Conservation (phyloP, 169 alveolate species). For the Amoebophrya sp. region DNA sequence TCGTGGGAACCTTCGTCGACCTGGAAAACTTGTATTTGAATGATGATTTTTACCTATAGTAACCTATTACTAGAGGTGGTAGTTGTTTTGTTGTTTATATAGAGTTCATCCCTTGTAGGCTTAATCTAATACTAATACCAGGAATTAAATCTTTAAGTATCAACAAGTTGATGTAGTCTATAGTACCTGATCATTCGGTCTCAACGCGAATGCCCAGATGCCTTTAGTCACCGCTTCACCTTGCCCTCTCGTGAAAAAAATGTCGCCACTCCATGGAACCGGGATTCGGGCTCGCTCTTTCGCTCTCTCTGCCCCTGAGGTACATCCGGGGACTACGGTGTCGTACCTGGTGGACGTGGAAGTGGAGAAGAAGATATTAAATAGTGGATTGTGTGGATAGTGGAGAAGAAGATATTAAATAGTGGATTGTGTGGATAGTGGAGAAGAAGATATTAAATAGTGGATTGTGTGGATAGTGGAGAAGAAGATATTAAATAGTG, state of each 20-base stretch:
- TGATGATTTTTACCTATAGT: no score
- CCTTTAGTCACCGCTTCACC: slow-evolving; percentile 9
- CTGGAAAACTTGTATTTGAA: no score
- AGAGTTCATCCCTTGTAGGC: no score
- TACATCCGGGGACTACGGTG: neutral
- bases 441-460: neutral
- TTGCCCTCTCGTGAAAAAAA: slow-evolving; percentile 5
- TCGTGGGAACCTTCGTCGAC: neutral
- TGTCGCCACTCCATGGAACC: neutral
- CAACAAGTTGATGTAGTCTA: no score
- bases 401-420: neutral
- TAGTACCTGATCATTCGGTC: neutral
- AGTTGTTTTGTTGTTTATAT: no score
- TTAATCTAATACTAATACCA: no score
- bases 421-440: neutral
- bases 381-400: neutral
- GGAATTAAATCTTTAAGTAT: no score
- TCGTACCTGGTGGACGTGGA: neutral
- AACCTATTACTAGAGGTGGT: no score
- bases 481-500: no score
- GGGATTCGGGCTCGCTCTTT: neutral
- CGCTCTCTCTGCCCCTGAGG: no score
- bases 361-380: neutral
- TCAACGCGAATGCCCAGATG: slow-evolving; percentile 13
- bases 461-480: neutral